These are phyloP conservation scores for Cardamine occulta DNA, from an alignment of 345 rosid species.

Conservation along the genomic window DNA sequence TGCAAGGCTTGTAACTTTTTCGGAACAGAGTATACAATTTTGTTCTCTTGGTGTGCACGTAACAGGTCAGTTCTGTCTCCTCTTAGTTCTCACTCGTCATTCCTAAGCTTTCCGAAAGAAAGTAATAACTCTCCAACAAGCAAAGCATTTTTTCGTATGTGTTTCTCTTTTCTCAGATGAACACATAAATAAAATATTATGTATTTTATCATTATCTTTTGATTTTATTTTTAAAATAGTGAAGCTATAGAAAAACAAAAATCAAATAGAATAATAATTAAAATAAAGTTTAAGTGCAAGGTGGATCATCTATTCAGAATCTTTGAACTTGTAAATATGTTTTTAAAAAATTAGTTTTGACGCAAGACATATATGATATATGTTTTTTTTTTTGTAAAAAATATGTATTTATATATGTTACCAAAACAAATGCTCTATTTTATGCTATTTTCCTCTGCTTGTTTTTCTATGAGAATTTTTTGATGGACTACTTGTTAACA, in stretches of 20 bases:
- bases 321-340: neutral
- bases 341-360: neutral
- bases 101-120: slow-evolving; percentile 14
- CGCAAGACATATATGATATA: neutral
- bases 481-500: slow-evolving; percentile 20
- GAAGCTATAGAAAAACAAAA: neutral
- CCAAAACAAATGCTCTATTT: neutral
- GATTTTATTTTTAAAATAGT: neutral
- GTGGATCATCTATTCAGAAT: neutral
- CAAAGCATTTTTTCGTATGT: slow-evolving; percentile 37
- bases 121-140: slow-evolving; percentile 36
- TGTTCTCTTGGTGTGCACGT: slow-evolving; percentile 35
- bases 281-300: neutral
- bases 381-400: no score
- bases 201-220: neutral
- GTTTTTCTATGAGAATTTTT: neutral
- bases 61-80: slow-evolving; percentile 37
- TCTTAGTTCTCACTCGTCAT: slow-evolving; percentile 4
- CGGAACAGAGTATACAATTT: slow-evolving; percentile 2
- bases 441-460: neutral
- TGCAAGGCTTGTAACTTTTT: slow-evolving; percentile 24
- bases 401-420: neutral
- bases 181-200: neutral
- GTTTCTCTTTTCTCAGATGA: slow-evolving; percentile 13
- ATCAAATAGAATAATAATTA: neutral